Conservation (phyloP, 1,284 basidiomycete species). For the Sutorius eximius region DNA sequence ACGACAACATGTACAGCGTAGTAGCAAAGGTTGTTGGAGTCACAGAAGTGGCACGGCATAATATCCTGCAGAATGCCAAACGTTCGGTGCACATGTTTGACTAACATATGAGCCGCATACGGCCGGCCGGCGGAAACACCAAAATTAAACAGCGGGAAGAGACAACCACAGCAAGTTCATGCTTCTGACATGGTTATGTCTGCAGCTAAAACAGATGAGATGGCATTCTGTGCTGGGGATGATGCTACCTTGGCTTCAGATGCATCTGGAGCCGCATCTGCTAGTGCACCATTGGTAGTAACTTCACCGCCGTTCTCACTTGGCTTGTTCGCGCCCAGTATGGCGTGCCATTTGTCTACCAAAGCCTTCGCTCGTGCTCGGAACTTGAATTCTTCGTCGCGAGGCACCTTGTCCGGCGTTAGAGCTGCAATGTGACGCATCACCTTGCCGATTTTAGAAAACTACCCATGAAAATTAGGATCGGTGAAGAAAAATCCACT, state of each 20-base stretch:
- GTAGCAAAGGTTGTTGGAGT: slow-evolving; percentile 19
- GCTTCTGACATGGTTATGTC: slow-evolving; percentile 53
- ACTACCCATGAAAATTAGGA: slow-evolving; percentile 43
- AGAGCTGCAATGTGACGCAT: slow-evolving; percentile 91
- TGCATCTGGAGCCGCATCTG: slow-evolving; percentile 25
- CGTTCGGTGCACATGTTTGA: slow-evolving; percentile 19
- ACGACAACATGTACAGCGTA: slow-evolving; percentile 33
- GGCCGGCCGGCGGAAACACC: slow-evolving; percentile 15
- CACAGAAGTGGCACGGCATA: slow-evolving; percentile 29
- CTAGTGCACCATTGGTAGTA: slow-evolving; percentile 32
- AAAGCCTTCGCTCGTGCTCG: slow-evolving; percentile 73
- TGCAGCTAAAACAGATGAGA: slow-evolving; percentile 31
- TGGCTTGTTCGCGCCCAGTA: slow-evolving; percentile 52
- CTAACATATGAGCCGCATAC: slow-evolving; percentile 10
- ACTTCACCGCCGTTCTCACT: slow-evolving; percentile 36
- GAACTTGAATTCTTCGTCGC: slow-evolving; percentile 87
- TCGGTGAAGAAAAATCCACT: slow-evolving; percentile 21
- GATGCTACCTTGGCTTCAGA: slow-evolving; percentile 22
- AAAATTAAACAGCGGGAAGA: slow-evolving; percentile 17
- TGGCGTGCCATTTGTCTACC: slow-evolving; percentile 74
- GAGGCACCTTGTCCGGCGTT: slow-evolving; percentile 65
- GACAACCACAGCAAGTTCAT: slow-evolving; percentile 22
- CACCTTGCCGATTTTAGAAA: slow-evolving; percentile 97
- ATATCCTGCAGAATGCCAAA: slow-evolving; percentile 19
- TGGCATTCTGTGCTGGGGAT: slow-evolving; percentile 30